Evolutionary conservation across 2,329 filamentous ascomycete genomes (phyloP).

Genomic region (Botrytis byssoidea): DNA sequence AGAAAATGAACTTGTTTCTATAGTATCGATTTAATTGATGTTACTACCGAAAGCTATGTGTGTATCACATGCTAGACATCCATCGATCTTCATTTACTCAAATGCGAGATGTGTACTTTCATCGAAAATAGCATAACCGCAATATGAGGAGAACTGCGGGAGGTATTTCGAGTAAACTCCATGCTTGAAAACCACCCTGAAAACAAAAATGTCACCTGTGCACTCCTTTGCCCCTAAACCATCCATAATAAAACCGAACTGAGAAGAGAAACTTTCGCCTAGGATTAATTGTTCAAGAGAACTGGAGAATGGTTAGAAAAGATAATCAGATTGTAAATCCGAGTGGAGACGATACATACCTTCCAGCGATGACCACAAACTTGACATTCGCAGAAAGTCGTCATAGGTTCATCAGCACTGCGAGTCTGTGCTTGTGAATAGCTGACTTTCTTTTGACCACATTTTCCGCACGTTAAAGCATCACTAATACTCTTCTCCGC

Average conservation of each 20-base stretch:
- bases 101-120: neutral
- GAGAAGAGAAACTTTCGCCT: constrained; percentile 29
- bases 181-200: constrained; percentile 3
- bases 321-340: neutral
- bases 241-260: constrained; percentile 32
- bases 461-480: constrained; percentile 85
- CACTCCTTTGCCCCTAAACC: constrained; percentile 33
- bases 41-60: neutral
- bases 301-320: constrained; percentile 32
- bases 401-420: constrained; percentile 91
- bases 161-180: constrained; percentile 12
- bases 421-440: constrained; percentile 96
- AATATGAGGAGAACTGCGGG: neutral
- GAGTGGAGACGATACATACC: constrained; percentile 46
- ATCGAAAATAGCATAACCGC: neutral
- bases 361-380: constrained; percentile 71
- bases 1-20: neutral
- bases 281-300: constrained; percentile 33
- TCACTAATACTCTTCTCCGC: constrained; percentile 87
- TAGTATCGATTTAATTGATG: neutral
- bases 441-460: constrained; percentile 88
- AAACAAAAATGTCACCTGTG: constrained; percentile 8
- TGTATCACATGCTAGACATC: neutral
- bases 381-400: constrained; percentile 71
- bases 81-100: neutral